Percentiles rank a stretch among this genome's conserved stretches.
Evolutionary conservation across 2,329 filamentous ascomycete genomes (phyloP).

Genomic region (Falciphora oryzae): DNA sequence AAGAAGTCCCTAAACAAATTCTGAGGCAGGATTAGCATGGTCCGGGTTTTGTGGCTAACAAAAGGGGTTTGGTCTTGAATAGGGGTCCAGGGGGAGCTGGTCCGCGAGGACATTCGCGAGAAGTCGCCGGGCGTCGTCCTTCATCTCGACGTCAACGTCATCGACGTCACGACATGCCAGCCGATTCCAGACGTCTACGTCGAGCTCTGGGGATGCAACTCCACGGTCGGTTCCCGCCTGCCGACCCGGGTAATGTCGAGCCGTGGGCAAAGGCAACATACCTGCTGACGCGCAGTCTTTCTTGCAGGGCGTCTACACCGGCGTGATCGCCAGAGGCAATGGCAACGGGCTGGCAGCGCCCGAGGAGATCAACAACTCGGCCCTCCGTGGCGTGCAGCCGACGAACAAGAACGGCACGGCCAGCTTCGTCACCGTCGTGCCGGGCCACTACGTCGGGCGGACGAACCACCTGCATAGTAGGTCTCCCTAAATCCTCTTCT

Average conservation of each 20-base stretch:
- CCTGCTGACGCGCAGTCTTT: not conserved
- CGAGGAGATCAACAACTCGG: conserved; percentile 32
- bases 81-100: conserved; percentile 40
- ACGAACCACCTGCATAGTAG: conserved; percentile 31
- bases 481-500: not conserved
- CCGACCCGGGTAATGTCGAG: too few relatives aligned
- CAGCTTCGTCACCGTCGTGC: conserved; percentile 36
- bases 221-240: conserved; percentile 22
- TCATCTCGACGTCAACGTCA: conserved; percentile 45
- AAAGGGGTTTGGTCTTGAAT: too few relatives aligned
- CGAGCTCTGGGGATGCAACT: conserved; percentile 46
- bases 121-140: conserved; percentile 41
- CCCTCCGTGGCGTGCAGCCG: conserved; percentile 37
- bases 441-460: conserved; percentile 38
- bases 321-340: conserved; percentile 31
- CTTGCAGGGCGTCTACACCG: conserved; percentile 33
- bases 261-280: not conserved
- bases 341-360: conserved; percentile 24
- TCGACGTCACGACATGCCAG: conserved; percentile 48
- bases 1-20: too few relatives aligned
- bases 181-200: conserved; percentile 40
- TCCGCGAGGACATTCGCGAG: conserved; percentile 43
- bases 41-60: too few relatives aligned
- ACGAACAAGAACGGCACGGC: conserved; percentile 35
- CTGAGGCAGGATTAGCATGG: conserved; percentile 14